Evolutionary conservation across 73 alveolate genomes (phyloP).

Genomic region (Effrenium voratum): DNA sequence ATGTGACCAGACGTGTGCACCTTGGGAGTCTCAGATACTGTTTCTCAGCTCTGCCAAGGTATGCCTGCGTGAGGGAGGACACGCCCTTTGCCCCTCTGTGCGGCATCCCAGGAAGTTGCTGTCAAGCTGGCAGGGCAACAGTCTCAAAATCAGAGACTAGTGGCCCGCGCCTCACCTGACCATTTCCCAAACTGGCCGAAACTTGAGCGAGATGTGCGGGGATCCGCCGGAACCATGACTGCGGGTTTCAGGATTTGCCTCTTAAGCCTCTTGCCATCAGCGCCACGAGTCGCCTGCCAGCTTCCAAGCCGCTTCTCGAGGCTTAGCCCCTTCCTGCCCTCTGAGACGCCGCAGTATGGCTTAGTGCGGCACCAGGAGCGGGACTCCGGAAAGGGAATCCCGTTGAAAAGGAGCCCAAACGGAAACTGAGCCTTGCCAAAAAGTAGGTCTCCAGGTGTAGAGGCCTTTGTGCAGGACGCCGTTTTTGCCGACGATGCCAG

Average conservation of each 20-base stretch:
- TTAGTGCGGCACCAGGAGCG: constrained; percentile 67
- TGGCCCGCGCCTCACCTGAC: background rate
- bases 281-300: background rate
- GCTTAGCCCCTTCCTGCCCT: constrained; percentile 50
- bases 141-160: background rate
- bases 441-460: too few relatives aligned
- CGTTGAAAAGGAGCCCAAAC: too few relatives aligned
- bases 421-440: too few relatives aligned
- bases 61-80: constrained; percentile 87
- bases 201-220: too few relatives aligned
- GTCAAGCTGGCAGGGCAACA: too few relatives aligned
- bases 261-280: background rate
- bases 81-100: constrained; percentile 84
- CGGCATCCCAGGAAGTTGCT: background rate
- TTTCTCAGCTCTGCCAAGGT: too few relatives aligned
- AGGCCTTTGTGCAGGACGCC: background rate
- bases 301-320: background rate
- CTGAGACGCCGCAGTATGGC: constrained; percentile 87
- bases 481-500: background rate
- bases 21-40: too few relatives aligned
- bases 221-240: too few relatives aligned
- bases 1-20: too few relatives aligned
- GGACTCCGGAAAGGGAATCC: too few relatives aligned
- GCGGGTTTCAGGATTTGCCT: too few relatives aligned
- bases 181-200: too few relatives aligned